Evolutionary conservation across 1,284 basidiomycete species (phyloP).

Genomic region (Phenoliferia sp.): DNA sequence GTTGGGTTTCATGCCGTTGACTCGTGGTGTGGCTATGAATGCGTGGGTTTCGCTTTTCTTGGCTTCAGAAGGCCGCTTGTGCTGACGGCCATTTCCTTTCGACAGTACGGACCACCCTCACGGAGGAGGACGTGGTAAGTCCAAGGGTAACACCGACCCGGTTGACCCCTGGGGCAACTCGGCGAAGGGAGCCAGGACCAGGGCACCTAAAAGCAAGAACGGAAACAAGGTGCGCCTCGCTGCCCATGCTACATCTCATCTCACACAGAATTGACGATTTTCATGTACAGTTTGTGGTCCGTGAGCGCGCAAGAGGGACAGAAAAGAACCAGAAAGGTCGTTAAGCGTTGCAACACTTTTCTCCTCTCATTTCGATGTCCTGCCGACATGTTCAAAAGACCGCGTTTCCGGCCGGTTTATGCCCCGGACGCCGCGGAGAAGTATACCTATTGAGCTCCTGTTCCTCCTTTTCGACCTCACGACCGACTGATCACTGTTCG

Average conservation of each 20-base stretch:
- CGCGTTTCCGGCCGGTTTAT: no score
- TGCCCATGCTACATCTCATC: no score
- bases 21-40: constrained; percentile 98
- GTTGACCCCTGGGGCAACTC: constrained; percentile 55
- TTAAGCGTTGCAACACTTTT: no score
- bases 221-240: no score
- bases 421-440: no score
- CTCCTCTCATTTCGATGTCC: no score
- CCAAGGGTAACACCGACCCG: constrained; percentile 90
- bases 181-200: constrained; percentile 85
- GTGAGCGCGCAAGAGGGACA: constrained; percentile 36
- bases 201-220: constrained; percentile 80
- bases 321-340: constrained; percentile 12
- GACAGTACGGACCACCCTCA: constrained; percentile 84
- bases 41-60: constrained; percentile 53
- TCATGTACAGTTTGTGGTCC: constrained; percentile 86
- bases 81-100: not conserved
- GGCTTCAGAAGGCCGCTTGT: not conserved
- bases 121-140: constrained; percentile 96
- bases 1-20: constrained; percentile 79
- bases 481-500: no score
- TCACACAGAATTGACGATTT: no score
- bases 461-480: no score
- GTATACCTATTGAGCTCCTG: no score
- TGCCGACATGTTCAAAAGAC: no score